Evolutionary conservation across 495 filamentous ascomycete genomes (phyloP).

Genomic region (Tuber magnatum): DNA sequence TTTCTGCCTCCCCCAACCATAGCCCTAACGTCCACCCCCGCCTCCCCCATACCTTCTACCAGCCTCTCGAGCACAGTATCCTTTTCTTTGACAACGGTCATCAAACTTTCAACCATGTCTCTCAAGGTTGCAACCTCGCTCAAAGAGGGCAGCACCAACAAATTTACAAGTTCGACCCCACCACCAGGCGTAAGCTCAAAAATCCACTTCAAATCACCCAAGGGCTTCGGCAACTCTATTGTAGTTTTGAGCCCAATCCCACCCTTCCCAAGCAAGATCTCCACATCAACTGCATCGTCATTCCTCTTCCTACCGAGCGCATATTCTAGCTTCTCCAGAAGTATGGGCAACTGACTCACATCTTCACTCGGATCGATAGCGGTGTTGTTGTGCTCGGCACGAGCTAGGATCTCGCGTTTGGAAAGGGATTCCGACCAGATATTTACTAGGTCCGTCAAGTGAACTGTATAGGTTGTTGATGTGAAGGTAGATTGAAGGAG

Average conservation of each 20-base stretch:
- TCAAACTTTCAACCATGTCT: slow-evolving; percentile 51
- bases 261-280: slow-evolving; percentile 30
- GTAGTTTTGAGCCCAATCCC: slow-evolving; percentile 54
- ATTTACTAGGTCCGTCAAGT: slow-evolving; percentile 73
- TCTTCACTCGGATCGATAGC: slow-evolving; percentile 83
- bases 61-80: slow-evolving; percentile 69
- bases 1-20: slow-evolving; percentile 61
- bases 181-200: slow-evolving; percentile 53
- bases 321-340: slow-evolving; percentile 64
- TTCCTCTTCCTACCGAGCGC: slow-evolving; percentile 47
- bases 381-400: slow-evolving; percentile 59
- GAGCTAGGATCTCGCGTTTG: slow-evolving; percentile 54
- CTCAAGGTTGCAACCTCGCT: slow-evolving; percentile 50
- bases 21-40: slow-evolving; percentile 58
- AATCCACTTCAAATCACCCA: slow-evolving; percentile 64
- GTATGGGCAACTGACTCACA: slow-evolving; percentile 58
- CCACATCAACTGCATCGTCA: slow-evolving; percentile 41
- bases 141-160: slow-evolving; percentile 65
- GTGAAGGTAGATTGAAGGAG: slow-evolving; percentile 51
- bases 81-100: slow-evolving; percentile 61
- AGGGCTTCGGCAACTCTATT: slow-evolving; percentile 57
- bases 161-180: slow-evolving; percentile 50
- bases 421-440: slow-evolving; percentile 75
- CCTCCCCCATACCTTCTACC: slow-evolving; percentile 67
- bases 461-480: slow-evolving; percentile 58